Percentiles rank a stretch among this genome's conserved stretches.
These are phyloP conservation scores for Termitomyces sp. DNA, from an alignment of 768 basidiomycete species.

Conservation along the genomic window DNA sequence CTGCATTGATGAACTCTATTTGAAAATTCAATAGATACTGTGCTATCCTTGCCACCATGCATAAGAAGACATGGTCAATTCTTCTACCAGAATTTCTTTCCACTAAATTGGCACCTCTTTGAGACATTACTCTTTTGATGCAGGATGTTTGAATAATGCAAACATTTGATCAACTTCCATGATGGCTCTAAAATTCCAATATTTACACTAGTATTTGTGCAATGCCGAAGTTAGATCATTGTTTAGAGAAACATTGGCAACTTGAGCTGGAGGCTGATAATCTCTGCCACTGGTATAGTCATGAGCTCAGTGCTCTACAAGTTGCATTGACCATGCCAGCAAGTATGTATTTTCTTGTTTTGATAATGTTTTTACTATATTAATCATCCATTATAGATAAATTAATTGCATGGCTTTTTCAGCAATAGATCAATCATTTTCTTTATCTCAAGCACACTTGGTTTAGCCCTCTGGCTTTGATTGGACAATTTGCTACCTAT, in stretches of 20 bases:
- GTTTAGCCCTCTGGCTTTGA: conserved; percentile 14
- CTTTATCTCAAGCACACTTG: conserved; percentile 14
- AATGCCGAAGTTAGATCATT: conserved; percentile 10
- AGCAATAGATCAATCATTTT: conserved; percentile 9
- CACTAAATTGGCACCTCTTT: too few species aligned
- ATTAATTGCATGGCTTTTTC: conserved; percentile 3
- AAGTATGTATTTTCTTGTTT: too few species aligned
- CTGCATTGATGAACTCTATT: conserved; percentile 24
- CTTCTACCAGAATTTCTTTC: conserved; percentile 28
- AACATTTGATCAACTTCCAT: conserved; percentile 8
- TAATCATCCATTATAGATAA: neutral
- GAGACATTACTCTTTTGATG: conserved; percentile 22
- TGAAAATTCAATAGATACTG: conserved; percentile 24
- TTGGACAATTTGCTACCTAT: neutral
- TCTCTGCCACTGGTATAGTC: conserved; percentile 29
- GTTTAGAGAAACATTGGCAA: conserved; percentile 13
- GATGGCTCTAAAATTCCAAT: conserved; percentile 29
- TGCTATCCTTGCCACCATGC: conserved; percentile 17
- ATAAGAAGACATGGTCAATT: conserved; percentile 19
- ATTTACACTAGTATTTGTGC: conserved; percentile 17
- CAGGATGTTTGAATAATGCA: conserved; percentile 33
- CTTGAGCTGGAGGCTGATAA: conserved; percentile 24
- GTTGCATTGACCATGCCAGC: conserved; percentile 13
- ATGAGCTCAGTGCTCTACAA: conserved; percentile 23
- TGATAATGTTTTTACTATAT: too few species aligned